These are phyloP conservation scores for Trichocomaceae sp. DNA, from an alignment of 2,329 filamentous ascomycete genomes.

Conservation along the genomic window DNA sequence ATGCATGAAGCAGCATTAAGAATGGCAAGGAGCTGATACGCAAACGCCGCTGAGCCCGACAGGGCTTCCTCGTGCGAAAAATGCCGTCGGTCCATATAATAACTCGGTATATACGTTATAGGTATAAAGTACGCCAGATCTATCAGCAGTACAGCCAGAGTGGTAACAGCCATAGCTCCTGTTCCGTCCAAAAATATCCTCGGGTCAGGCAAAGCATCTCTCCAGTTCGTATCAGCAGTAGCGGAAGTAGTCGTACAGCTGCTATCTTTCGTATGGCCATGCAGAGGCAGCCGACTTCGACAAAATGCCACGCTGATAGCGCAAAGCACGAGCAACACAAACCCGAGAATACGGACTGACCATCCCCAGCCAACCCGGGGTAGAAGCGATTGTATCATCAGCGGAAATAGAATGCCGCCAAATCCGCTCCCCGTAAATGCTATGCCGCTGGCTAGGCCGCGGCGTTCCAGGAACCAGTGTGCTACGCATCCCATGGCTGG, in stretches of 20 bases:
- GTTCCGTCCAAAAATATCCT: conserved; percentile 17
- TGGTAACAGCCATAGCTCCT: conserved; percentile 15
- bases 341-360: conserved; percentile 34
- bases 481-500: conserved; percentile 25
- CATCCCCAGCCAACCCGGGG: conserved; percentile 28
- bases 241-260: too few species aligned
- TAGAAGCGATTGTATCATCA: conserved; percentile 25
- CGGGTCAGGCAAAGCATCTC: conserved; percentile 18
- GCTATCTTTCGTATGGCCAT: conserved; percentile 7
- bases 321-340: conserved; percentile 29
- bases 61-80: conserved; percentile 3
- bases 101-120: conserved; percentile 23
- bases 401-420: conserved; percentile 28
- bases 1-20: conserved; percentile 21
- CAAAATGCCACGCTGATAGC: conserved; percentile 18
- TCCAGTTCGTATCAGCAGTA: conserved; percentile 10
- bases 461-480: conserved; percentile 31
- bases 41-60: conserved; percentile 15
- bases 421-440: conserved; percentile 28
- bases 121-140: conserved; percentile 25
- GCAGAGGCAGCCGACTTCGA: conserved; percentile 12
- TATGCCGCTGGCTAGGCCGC: conserved; percentile 30
- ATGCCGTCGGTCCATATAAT: conserved; percentile 17
- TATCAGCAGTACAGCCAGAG: conserved; percentile 19
- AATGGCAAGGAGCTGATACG: conserved; percentile 22